Percentiles rank a stretch among this genome's conserved stretches.
These are phyloP conservation scores for Fusarium robinianum DNA, from an alignment of 2,329 filamentous ascomycete species.

Conservation along the genomic window DNA sequence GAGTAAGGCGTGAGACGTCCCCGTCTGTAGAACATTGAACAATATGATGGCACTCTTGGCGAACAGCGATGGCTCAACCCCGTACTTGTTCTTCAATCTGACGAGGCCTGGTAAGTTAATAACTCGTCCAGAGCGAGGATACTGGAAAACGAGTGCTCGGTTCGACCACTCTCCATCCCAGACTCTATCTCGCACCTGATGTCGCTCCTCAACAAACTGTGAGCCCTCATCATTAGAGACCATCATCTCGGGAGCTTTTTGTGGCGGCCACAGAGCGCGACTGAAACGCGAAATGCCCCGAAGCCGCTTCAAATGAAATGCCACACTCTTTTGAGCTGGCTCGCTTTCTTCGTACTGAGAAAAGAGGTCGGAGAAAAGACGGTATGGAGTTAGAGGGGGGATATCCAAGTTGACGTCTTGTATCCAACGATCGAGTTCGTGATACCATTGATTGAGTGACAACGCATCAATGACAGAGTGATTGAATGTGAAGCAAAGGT, in stretches of 20 bases:
- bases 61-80: conserved; percentile 37
- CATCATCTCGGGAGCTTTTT: conserved; percentile 42
- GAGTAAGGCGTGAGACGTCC: conserved; percentile 40
- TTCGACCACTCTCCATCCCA: conserved; percentile 41
- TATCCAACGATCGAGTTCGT: conserved; percentile 41
- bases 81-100: conserved; percentile 25
- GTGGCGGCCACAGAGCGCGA: conserved; percentile 41
- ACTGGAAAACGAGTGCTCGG: conserved; percentile 32
- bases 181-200: conserved; percentile 27
- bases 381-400: conserved; percentile 36
- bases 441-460: conserved; percentile 40
- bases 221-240: conserved; percentile 39
- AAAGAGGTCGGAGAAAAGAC: conserved; percentile 41
- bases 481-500: conserved; percentile 40
- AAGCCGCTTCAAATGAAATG: conserved; percentile 39
- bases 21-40: conserved; percentile 43
- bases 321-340: conserved; percentile 36
- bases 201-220: conserved; percentile 23
- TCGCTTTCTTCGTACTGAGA: conserved; percentile 37
- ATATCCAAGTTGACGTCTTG: conserved; percentile 19
- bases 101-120: conserved; percentile 35
- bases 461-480: conserved; percentile 45
- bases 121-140: conserved; percentile 40
- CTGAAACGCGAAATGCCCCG: conserved; percentile 43
- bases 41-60: conserved; percentile 40